A percentile compares a stretch with the other conserved stretches of the same genome.
Evolutionary conservation across 257 asterid genomes (phyloP).

Genomic region (Knoxia roxburghii): DNA sequence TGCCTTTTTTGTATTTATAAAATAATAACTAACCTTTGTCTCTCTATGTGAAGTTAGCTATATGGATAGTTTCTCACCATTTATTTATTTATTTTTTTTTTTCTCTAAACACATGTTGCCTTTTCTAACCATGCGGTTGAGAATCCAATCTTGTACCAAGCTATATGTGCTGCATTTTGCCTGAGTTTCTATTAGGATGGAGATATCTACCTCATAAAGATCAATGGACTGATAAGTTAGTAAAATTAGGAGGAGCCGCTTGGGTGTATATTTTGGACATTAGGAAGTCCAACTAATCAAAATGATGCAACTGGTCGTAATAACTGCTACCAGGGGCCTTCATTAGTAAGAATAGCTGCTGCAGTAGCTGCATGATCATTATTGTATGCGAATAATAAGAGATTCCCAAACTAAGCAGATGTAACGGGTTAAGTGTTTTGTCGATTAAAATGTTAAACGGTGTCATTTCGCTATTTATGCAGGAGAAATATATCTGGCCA

Average conservation of each 20-base stretch:
- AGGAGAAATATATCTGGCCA: constrained; percentile 99
- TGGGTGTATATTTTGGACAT: not conserved
- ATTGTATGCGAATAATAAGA: too few relatives aligned
- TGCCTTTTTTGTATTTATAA: too few relatives aligned
- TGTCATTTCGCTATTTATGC: constrained; percentile 22
- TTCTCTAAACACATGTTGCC: not conserved
- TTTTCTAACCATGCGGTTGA: not conserved
- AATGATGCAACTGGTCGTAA: not conserved
- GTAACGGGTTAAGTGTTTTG: too few relatives aligned
- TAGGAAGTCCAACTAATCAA: not conserved
- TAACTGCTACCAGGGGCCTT: not conserved
- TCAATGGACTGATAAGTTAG: too few relatives aligned
- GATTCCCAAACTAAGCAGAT: too few relatives aligned
- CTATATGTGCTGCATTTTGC: not conserved
- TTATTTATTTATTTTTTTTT: not conserved
- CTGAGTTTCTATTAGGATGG: not conserved
- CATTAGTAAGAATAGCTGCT: not conserved
- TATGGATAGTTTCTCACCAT: too few relatives aligned
- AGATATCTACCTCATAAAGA: not conserved
- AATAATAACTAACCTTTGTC: too few relatives aligned
- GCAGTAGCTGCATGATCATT: too few relatives aligned
- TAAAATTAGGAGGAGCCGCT: not conserved
- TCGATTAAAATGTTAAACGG: not conserved
- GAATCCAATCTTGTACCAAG: too few relatives aligned
- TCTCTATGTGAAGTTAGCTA: too few relatives aligned